Evolutionary conservation across 257 asterid genomes (phyloP), one percentile per base, ranked within the genome.

Genomic region (Solanum stenotomum): DNA sequence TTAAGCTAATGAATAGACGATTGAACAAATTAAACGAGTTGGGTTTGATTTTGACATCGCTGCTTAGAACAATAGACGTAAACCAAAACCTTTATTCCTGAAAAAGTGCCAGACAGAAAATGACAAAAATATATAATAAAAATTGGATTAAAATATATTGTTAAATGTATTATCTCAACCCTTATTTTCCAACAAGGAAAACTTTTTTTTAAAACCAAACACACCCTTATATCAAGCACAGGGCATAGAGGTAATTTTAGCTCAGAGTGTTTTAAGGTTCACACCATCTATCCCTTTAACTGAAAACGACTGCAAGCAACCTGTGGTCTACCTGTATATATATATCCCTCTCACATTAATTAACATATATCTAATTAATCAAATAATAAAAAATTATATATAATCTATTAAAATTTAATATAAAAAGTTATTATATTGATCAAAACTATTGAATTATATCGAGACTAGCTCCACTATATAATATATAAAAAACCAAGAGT

Each of bases 231-330:
- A 46, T 16, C 85, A 79, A 27, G 18, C 25, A 44, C 11, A 25
- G 38, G 85, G n/a, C 9, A 79, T 79, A 44, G 9, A 79, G 5
- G 85, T 79, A 27, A 44, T 79, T 44, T 25, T 4, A 29, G 0
- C 25, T 38, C 37, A 16, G 35, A 44, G 85, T 2, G 67, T 27
- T 38, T 77, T 56, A 88, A 90, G 85, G 86, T 86, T 89, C 91
- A 87, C 91, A 90, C 71, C 49, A 87, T 87, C 85, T 81, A 81
- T 91, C 89, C 90, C 89, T 89, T 88, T 15, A 92, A 93, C 94
- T 87, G 94, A 94, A 90, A 94, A 93, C 92, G 95, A 94, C 94
- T 90, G 94, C 94, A 92, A 93, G 93, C 94, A 91, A 94, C 94
- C 94, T 94, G 93, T 92, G 96, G 94, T 91, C 94, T 91, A 90